Base-by-base conservation (phyloP, 2,329 filamentous ascomycete species). In the Fusarium ramigenum region DNA sequence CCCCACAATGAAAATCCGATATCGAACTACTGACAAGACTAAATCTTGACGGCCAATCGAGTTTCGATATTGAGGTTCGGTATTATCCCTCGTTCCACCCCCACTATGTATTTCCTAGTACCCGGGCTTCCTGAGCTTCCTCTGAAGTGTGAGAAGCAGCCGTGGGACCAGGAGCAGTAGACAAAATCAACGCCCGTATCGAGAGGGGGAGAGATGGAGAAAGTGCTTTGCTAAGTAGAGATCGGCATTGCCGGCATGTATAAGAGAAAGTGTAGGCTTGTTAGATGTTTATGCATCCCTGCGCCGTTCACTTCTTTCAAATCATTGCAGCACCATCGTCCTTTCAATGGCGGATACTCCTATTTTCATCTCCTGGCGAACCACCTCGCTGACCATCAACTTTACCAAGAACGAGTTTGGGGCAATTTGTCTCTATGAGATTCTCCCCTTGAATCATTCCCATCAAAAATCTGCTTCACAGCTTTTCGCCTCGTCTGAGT, bases 141-240 rank as follows among this genome's bases (percentile, higher is more conserved):
- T n/a, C 7, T 7, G 9, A n/a, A 4, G 9, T 30, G 4, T 9
- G 46, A 30, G 28, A 11, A 49, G 28, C 44, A 30, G 19, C 16
- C 6, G 28, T 10, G 10, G 21, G 14, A 30, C 9, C 10, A 9
- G 7, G 21, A 12, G 8, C 12, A 28, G 23, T 46, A 19, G 18
- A 46, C 43, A 28, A 3, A 3, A 11, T 8, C 9, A 16, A 16
- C 0, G 15, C 7, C 1, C 15, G 28, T n/a, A n/a, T 18, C 12
- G 2, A 0, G 46, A n/a, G 25, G 25, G 19, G 25, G 5, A 30
- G 0, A 16, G 19, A 12, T 1, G 9, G 21, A 6, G 0, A 16
- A 7, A 4, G 8, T 30, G 7, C 4, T 30, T 8, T 0, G 14
- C 4, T 1, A n/a, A 30, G 28, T 12, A 30, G 15, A 3, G 46